Conservation (phyloP, 257 asterid genomes). For the Lantana camara region DNA sequence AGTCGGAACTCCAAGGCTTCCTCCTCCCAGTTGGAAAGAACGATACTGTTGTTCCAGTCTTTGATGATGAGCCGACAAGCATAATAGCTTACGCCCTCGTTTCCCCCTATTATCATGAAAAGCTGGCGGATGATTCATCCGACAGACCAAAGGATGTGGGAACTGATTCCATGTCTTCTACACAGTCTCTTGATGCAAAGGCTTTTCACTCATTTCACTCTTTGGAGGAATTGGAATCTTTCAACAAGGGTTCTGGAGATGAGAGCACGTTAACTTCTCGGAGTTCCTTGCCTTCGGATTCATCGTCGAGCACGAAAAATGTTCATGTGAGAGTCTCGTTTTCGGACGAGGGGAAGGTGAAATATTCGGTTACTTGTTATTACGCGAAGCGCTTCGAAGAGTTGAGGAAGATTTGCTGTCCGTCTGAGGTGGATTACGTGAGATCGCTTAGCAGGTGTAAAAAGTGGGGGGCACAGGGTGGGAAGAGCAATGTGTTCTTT, state of each 20-base stretch:
- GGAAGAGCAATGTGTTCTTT: slow-evolving; percentile 93
- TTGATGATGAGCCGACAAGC: slow-evolving; percentile 98
- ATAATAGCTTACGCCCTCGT: slow-evolving; percentile 75
- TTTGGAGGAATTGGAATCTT: slow-evolving; percentile 70
- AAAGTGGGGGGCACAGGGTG: slow-evolving; percentile 99
- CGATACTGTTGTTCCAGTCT: slow-evolving; percentile 77
- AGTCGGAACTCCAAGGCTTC: slow-evolving; percentile 61
- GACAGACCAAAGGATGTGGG: slow-evolving; percentile 54
- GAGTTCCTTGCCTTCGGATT: slow-evolving; percentile 61
- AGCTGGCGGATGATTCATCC: slow-evolving; percentile 56
- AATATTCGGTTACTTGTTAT: slow-evolving; percentile 75
- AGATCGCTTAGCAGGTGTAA: slow-evolving; percentile 92
- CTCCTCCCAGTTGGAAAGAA: slow-evolving; percentile 72
- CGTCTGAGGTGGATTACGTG: slow-evolving; percentile 77
- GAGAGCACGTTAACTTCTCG: slow-evolving; percentile 64
- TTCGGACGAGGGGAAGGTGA: slow-evolving; percentile 72
- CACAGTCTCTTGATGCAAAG: slow-evolving; percentile 57
- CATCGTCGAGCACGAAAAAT: slow-evolving; percentile 60
- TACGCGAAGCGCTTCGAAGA: slow-evolving; percentile 87
- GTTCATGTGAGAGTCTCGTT: slow-evolving; percentile 75
- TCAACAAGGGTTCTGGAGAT: slow-evolving; percentile 64
- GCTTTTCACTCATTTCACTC: slow-evolving; percentile 59
- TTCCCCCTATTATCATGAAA: slow-evolving; percentile 58
- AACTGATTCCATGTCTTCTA: slow-evolving; percentile 39
- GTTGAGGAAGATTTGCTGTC: slow-evolving; percentile 81